phyloP scores from a whole-genome alignment of 78 protist species.

The Diacronema lutheri region DNA sequence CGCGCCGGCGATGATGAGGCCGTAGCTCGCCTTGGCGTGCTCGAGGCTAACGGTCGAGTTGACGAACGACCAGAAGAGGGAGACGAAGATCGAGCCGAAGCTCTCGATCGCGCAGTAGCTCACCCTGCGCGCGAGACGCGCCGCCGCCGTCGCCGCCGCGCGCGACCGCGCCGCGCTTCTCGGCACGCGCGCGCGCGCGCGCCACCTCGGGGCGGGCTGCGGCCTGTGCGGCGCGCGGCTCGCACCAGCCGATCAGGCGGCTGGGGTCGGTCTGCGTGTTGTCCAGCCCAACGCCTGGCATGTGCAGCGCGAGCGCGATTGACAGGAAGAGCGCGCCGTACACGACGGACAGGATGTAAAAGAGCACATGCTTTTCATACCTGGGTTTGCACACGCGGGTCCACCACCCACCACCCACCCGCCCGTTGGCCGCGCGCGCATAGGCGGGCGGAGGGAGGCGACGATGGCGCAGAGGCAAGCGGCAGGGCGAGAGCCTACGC shows the following conservation, averaged over 20 bases:
- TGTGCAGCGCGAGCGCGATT: neutral
- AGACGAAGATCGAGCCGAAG: conserved; percentile 19
- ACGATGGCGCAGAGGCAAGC: too few relatives aligned
- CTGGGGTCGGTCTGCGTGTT: neutral
- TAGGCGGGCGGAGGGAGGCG: too few relatives aligned
- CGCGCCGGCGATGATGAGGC: neutral
- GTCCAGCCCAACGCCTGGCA: neutral
- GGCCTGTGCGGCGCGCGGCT: too few relatives aligned
- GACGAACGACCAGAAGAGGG: conserved; percentile 33
- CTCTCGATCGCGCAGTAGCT: conserved; percentile 43
- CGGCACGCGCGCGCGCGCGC: too few relatives aligned
- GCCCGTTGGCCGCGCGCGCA: too few relatives aligned
- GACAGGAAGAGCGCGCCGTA: neutral
- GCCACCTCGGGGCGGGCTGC: too few relatives aligned
- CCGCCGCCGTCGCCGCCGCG: too few relatives aligned
- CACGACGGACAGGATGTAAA: neutral
- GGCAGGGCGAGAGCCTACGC: too few relatives aligned
- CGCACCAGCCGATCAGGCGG: conserved; percentile 5
- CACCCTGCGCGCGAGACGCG: neutral
- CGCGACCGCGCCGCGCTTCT: too few relatives aligned
- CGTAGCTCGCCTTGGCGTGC: neutral
- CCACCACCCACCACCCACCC: too few relatives aligned
- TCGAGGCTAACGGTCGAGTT: neutral
- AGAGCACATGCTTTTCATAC: neutral
- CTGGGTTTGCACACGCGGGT: too few relatives aligned